phyloP scores from a whole-genome alignment of 2,329 filamentous ascomycete genomes.

The Apiospora pterosperma region DNA sequence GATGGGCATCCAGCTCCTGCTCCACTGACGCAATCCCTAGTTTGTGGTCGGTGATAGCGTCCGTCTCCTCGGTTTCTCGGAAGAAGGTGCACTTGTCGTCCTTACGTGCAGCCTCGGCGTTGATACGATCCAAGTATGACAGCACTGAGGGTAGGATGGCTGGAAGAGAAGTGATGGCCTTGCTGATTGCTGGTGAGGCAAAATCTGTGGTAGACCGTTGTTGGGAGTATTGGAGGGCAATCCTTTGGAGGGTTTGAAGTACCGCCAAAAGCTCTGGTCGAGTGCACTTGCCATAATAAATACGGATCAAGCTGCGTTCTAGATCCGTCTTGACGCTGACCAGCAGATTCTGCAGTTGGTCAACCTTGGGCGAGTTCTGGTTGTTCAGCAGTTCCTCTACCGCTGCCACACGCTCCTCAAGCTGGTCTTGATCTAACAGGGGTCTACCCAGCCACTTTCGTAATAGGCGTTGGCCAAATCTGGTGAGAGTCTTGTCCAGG shows the following conservation, averaged over 20 bases:
- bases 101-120: conserved; percentile 73
- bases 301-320: conserved; percentile 88
- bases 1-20: conserved; percentile 79
- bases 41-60: conserved; percentile 85
- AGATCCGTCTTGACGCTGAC: conserved; percentile 73
- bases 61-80: conserved; percentile 79
- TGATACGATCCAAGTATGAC: conserved; percentile 79
- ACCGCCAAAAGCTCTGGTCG: conserved; percentile 83
- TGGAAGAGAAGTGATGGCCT: conserved; percentile 73
- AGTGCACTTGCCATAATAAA: conserved; percentile 96
- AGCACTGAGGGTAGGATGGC: conserved; percentile 71
- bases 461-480: conserved; percentile 82
- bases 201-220: conserved; percentile 69
- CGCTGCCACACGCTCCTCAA: conserved; percentile 78
- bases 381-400: conserved; percentile 81
- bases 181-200: conserved; percentile 62
- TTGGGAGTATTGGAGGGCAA: conserved; percentile 71
- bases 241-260: conserved; percentile 79
- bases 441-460: conserved; percentile 95
- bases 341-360: conserved; percentile 71
- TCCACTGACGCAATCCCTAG: conserved; percentile 89
- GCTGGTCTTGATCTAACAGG: conserved; percentile 67
- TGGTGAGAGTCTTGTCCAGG: conserved; percentile 85
- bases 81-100: conserved; percentile 97
- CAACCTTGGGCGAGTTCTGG: conserved; percentile 62